Conservation (phyloP, 2,329 filamentous ascomycete genomes). For the Penicillium aurantiogriseum region DNA sequence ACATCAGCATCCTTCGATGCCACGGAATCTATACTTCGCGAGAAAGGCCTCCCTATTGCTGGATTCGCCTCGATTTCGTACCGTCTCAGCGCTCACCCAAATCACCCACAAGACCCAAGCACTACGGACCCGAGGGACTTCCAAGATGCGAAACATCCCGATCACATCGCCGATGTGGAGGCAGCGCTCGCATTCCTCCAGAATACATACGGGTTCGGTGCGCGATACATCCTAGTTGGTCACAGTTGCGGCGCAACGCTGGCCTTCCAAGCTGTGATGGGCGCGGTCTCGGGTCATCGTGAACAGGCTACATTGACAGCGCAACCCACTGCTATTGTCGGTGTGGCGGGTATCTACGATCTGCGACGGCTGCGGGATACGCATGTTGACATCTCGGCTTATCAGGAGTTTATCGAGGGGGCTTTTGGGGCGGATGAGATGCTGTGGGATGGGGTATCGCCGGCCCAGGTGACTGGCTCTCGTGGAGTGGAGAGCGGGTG, state of each 20-base stretch:
- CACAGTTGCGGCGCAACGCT: constrained; percentile 50
- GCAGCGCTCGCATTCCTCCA: constrained; percentile 44
- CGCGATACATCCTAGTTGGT: constrained; percentile 45
- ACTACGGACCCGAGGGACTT: constrained; percentile 29
- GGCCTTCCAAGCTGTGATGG: constrained; percentile 46
- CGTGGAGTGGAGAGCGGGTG: constrained; percentile 36
- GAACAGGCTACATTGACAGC: constrained; percentile 14
- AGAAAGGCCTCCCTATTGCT: constrained; percentile 30
- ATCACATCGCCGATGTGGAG: constrained; percentile 46
- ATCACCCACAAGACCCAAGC: constrained; percentile 37
- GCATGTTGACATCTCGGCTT: constrained; percentile 33
- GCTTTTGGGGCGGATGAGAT: constrained; percentile 43
- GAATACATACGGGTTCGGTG: constrained; percentile 38
- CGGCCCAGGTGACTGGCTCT: constrained; percentile 32
- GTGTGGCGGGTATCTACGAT: constrained; percentile 49
- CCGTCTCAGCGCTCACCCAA: constrained; percentile 45
- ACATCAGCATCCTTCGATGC: constrained; percentile 37
- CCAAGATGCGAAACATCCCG: constrained; percentile 44
- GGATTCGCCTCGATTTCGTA: constrained; percentile 49
- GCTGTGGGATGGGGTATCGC: constrained; percentile 42
- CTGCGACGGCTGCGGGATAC: constrained; percentile 37
- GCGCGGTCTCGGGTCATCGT: constrained; percentile 17
- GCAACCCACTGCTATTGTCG: constrained; percentile 41
- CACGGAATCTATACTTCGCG: constrained; percentile 35
- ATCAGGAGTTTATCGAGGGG: constrained; percentile 42